Evolutionary conservation across 2,329 filamentous ascomycete genomes (phyloP), one percentile per base, ranked within the genome.

Genomic region (Pseudogymnoascus pannorum): DNA sequence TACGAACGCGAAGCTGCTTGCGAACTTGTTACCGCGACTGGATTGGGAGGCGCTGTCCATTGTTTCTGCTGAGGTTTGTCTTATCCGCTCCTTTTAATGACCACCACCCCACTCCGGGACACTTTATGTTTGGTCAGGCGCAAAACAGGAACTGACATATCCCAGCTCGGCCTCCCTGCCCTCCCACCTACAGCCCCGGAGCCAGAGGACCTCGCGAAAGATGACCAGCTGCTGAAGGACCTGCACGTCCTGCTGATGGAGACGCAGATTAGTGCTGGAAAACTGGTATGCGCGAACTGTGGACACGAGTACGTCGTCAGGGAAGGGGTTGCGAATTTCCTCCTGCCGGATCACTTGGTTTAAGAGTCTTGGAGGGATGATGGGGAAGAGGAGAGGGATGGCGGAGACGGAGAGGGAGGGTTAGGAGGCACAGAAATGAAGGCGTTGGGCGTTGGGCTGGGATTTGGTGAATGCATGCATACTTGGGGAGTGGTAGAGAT

Each of bases 261-360:
- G 81, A 99, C 94, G 63, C 88, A 92, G 70, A 89, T 99, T 63
- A 82, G 85, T 36, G 89, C 93, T 75, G 94, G 94, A 2, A 93
- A 90, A 75, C 80, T 99, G 66, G 89, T 92, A 4, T 99, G 94
- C 74, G 92, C 85, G 57, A 89, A 89, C 75, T 99, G 94, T 72
- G 91, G 89, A 57, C 93, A 97, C 73, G 91, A 96, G 78, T 99
- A 97, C 75, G 86, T 86, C 63, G 87, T 99, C 65, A 92, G 94
- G 73, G 93, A 99, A 76, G 94, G 94, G 4, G 96, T 97, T 74
- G 91, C 92, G 63, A 97, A 97, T 75, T 99, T 99, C 71, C 77
- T 99, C 72, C 77, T 99, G 68, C 94, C 94, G 11, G 94, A 89
- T 70, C 94, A 99, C 78, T 77, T 99, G 75, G 94, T 92, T 33